Conservation (phyloP, 2,329 filamentous ascomycete genomes). For the Gnomoniopsis smithogilvyi region DNA sequence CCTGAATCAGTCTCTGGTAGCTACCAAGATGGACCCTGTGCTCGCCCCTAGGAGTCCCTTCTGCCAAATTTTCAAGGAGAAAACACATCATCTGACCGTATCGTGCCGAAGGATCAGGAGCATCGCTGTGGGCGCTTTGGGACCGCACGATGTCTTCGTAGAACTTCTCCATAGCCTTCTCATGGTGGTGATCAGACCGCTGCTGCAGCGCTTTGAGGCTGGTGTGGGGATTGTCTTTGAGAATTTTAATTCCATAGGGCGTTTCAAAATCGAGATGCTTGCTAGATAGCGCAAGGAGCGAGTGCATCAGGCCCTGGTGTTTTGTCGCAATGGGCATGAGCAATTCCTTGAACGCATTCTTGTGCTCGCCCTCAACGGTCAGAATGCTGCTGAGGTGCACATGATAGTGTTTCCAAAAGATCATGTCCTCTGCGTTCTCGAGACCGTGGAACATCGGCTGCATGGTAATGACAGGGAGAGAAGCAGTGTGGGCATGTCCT, state of each 20-base stretch:
- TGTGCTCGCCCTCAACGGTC: slow-evolving; percentile 75
- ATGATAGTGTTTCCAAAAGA: slow-evolving; percentile 82
- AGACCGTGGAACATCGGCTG: slow-evolving; percentile 74
- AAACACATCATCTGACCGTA: slow-evolving; percentile 64
- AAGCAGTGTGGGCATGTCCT: slow-evolving; percentile 34
- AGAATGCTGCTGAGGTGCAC: slow-evolving; percentile 75
- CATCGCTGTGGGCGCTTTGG: slow-evolving; percentile 34
- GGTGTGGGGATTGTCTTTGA: slow-evolving; percentile 47
- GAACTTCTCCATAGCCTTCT: slow-evolving; percentile 50
- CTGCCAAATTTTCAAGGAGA: slow-evolving; percentile 54
- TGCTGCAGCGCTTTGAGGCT: slow-evolving; percentile 43
- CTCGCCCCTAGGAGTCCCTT: slow-evolving; percentile 58
- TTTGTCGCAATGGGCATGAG: slow-evolving; percentile 77
- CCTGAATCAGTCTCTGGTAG: slow-evolving; percentile 68
- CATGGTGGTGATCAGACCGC: slow-evolving; percentile 54
- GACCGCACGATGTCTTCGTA: slow-evolving; percentile 42
- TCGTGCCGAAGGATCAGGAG: slow-evolving; percentile 47
- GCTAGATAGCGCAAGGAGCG: slow-evolving; percentile 77
- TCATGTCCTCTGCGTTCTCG: slow-evolving; percentile 73
- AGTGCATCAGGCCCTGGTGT: slow-evolving; percentile 85
- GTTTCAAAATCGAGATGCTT: slow-evolving; percentile 66
- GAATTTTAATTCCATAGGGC: slow-evolving; percentile 51
- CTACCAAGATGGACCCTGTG: slow-evolving; percentile 78
- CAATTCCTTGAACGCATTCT: slow-evolving; percentile 83
- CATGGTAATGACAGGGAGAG: slow-evolving; percentile 52